These are phyloP conservation scores for Sugiyamaella paludigena DNA, from an alignment of 1,139 yeast genomes.

Conservation along the genomic window DNA sequence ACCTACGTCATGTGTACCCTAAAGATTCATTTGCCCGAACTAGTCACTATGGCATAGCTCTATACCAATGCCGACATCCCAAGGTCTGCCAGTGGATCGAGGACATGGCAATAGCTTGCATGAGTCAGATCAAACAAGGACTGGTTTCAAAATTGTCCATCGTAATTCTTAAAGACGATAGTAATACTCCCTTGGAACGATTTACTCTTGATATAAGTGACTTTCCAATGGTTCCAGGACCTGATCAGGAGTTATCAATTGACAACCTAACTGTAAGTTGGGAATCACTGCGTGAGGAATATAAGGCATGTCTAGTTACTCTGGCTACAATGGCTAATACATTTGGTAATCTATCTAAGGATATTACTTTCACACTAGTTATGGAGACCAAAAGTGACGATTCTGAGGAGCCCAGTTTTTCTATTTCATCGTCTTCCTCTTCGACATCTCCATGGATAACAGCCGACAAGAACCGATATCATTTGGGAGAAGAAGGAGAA, in stretches of 20 bases:
- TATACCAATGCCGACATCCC: conserved; percentile 40
- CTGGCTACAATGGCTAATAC: conserved; percentile 22
- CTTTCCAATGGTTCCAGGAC: conserved; percentile 20
- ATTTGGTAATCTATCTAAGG: conserved; percentile 28
- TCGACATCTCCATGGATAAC: conserved; percentile 33
- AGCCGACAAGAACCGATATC: conserved; percentile 24
- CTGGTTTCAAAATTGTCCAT: conserved; percentile 28
- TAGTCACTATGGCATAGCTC: conserved; percentile 37
- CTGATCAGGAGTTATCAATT: conserved; percentile 2
- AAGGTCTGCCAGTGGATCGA: conserved; percentile 39
- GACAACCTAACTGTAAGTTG: conserved; percentile 12
- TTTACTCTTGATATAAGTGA: conserved; percentile 35
- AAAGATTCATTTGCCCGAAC: conserved; percentile 34
- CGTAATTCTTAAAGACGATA: conserved; percentile 28
- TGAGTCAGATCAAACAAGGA: conserved; percentile 29
- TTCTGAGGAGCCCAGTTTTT: background rate
- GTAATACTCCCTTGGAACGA: conserved; percentile 34
- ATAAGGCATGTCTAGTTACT: conserved; percentile 32
- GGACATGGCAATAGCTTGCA: conserved; percentile 31
- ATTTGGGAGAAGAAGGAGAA: conserved; percentile 1
- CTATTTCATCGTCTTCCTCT: conserved; percentile 1
- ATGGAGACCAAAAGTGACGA: conserved; percentile 26
- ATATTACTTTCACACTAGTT: conserved; percentile 24
- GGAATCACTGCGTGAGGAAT: conserved; percentile 30
- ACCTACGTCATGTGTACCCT: conserved; percentile 38